Conservation (phyloP, 495 filamentous ascomycete species). For the Tuber brumale region DNA sequence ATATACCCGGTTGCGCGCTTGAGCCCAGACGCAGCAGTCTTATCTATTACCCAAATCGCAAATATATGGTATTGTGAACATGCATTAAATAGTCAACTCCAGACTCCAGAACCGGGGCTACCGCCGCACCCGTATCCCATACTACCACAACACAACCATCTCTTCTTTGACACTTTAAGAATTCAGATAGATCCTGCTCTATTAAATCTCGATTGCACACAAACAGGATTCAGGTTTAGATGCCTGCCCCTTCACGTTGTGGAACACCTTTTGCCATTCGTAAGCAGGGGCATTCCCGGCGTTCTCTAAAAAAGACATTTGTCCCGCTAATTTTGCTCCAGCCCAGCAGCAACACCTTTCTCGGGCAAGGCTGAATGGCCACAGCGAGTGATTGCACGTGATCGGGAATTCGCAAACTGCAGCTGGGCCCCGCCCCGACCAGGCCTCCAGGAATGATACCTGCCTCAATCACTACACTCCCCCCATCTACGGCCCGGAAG, state of each 20-base stretch:
- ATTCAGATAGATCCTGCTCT: background rate
- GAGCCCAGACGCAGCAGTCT: background rate
- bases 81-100: background rate
- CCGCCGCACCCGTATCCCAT: background rate
- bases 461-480: background rate
- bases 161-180: background rate
- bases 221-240: background rate
- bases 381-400: background rate
- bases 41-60: background rate
- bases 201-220: background rate
- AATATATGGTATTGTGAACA: background rate
- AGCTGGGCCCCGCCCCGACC: background rate
- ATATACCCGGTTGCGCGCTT: background rate
- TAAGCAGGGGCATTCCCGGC: background rate
- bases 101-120: background rate
- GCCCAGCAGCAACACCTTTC: background rate
- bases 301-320: background rate
- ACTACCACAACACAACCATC: background rate
- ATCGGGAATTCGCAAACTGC: background rate
- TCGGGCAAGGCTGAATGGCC: background rate
- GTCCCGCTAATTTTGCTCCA: background rate
- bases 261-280: too few species aligned
- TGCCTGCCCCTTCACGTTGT: too few species aligned
- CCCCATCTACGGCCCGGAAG: background rate
- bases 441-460: too few species aligned